Base-by-base conservation (phyloP, 1,139 yeast genomes). In the Kurtzmaniella quercitrusa region DNA sequence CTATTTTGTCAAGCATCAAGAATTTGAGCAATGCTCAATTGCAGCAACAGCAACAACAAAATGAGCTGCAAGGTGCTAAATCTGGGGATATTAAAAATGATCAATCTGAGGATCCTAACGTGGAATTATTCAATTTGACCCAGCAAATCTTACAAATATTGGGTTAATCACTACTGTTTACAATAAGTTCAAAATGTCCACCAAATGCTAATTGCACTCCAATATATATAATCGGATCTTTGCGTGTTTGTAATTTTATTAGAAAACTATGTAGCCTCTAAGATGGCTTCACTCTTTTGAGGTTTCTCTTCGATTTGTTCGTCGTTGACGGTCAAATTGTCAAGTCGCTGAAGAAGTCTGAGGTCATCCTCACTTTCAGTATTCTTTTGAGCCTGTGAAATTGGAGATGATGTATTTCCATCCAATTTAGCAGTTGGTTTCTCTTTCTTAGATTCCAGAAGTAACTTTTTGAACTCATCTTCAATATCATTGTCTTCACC, bases 71-170 rank as follows among this genome's bases (percentile, higher is more conserved):
- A 32, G 57, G 54, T 44, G 8, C 9, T 5, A 21, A 37, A 19
- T n/a, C 21, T 6, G 51, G 49, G 26, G 68, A 63, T 45, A 47
- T 42, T 15, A 47, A 47, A 19, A 50, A 50, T 38, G 71, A 70
- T 41, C 74, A 71, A 50, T 66, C 58, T 45, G 85, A 80, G 49
- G 86, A 78, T 61, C 84, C 86, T 51, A 82, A 77, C 66, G 80
- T 71, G 54, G 93, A 85, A 61, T 74, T 84, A 53, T 82, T 81
- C 58, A 84, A 83, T 57, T 74, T 85, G 57, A 83, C 91, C n/a
- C 88, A 83, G 60, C 94, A 85, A 67, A 84, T 85, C 44, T 71
- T 84, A 56, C 78, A 73, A 57, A 73, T 72, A 38, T 65, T 73
- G 51, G 78, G 78, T 36, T 71, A 46, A 51, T 38, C 18, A 11